Percentiles rank a stretch among this genome's conserved stretches.
Conservation (phyloP, 352 stramenopile species). For the Pythium periplocum region DNA sequence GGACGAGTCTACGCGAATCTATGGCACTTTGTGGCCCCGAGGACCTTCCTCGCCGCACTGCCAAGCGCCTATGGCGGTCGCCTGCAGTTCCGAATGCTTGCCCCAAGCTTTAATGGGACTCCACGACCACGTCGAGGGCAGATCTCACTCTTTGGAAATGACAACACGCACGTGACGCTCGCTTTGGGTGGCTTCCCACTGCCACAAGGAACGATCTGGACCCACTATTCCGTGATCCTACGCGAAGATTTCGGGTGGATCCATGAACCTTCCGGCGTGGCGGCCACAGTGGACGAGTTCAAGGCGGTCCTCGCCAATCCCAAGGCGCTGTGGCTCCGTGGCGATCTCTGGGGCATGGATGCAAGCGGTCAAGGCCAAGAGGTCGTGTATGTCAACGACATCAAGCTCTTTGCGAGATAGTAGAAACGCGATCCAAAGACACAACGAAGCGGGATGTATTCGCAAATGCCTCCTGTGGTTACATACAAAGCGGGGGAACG, state of each 20-base stretch:
- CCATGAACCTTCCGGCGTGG: slow-evolving; percentile 33
- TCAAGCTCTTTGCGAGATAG: slow-evolving; percentile 35
- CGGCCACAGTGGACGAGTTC: slow-evolving; percentile 27
- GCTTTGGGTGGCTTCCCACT: slow-evolving; percentile 49
- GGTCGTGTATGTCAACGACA: slow-evolving; percentile 69
- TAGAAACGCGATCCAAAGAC: too few relatives aligned
- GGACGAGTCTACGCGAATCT: slow-evolving; percentile 61
- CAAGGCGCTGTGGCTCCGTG: slow-evolving; percentile 48
- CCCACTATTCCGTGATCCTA: slow-evolving; percentile 54
- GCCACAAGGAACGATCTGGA: slow-evolving; percentile 36
- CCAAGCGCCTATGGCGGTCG: slow-evolving; percentile 47
- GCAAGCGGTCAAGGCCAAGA: slow-evolving; percentile 47
- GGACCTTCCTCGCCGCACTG: slow-evolving; percentile 24
- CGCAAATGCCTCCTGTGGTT: not conserved
- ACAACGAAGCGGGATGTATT: not conserved
- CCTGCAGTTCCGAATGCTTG: slow-evolving; percentile 64
- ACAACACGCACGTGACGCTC: slow-evolving; percentile 32
- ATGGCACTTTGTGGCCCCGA: slow-evolving; percentile 56
- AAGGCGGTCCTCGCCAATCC: slow-evolving; percentile 25
- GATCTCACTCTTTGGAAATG: slow-evolving; percentile 37
- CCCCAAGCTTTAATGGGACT: slow-evolving; percentile 61
- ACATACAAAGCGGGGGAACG: not conserved
- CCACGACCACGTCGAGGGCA: slow-evolving; percentile 44
- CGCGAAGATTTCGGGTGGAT: slow-evolving; percentile 79
- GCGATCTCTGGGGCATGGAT: slow-evolving; percentile 56